Evolutionary conservation across 176 grass and related monocot genomes (phyloP).

Genomic region (Olyra latifolia): DNA sequence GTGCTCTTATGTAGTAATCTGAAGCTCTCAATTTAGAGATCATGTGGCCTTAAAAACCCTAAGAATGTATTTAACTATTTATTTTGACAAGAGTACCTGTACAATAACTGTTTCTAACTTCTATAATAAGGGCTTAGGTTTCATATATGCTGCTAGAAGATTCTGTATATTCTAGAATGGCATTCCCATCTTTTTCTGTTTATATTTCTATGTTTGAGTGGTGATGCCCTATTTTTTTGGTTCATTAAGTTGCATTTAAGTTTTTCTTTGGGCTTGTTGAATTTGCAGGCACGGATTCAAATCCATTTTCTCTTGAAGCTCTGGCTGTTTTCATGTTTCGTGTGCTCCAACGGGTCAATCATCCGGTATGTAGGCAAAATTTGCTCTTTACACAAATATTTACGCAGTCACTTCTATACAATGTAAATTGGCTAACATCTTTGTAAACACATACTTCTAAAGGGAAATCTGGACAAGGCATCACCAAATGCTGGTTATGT

Average conservation of each 20-base stretch:
- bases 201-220: not conserved
- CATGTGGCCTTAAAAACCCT: not conserved
- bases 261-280: slow-evolving; percentile 27
- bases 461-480: slow-evolving; percentile 90
- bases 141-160: not conserved
- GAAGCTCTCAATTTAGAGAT: not conserved
- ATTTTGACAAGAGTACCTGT: not conserved
- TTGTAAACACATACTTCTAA: slow-evolving; percentile 35
- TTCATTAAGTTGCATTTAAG: not conserved
- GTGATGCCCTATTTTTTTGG: not conserved
- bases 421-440: slow-evolving; percentile 34
- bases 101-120: not conserved
- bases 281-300: slow-evolving; percentile 77
- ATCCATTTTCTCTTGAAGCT: slow-evolving; percentile 95
- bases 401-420: not conserved
- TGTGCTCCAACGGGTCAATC: slow-evolving; percentile 86
- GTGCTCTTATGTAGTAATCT: not conserved
- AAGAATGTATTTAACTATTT: not conserved
- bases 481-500: slow-evolving; percentile 89
- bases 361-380: slow-evolving; percentile 61
- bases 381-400: slow-evolving; percentile 24
- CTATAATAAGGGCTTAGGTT: not conserved
- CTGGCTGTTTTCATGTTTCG: slow-evolving; percentile 91
- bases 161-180: slow-evolving; percentile 5
- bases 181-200: not conserved